Base-by-base conservation (phyloP, 2,329 filamentous ascomycete genomes). In the Hymenoscyphus fructigenus region DNA sequence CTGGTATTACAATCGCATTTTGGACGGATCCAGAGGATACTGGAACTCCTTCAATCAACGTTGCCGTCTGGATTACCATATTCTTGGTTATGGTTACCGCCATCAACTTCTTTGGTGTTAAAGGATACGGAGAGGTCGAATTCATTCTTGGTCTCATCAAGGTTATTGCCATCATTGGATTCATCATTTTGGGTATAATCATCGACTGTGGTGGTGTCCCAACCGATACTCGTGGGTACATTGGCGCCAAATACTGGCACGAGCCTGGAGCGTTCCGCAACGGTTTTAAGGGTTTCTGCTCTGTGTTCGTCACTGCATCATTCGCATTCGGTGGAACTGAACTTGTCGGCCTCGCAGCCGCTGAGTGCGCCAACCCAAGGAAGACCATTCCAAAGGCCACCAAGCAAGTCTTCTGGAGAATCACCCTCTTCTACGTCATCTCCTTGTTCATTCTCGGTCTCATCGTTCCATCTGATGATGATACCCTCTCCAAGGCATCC, bases 321-420 rank as follows among this genome's bases (percentile, higher is more conserved):
- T 92, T 92, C 73, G 82, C 89, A 67, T 93, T 92, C 71, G 85
- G 88, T 1, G 90, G 90, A 47, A 92, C 90, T 1, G 90, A 93
- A 75, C 82, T 92, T 10, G 88, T 92, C 53, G 91, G 90, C 63
- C 84, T 93, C 20, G 90, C 90, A 2, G 90, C 91, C 0, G 91
- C 90, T 41, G 91, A 93, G 76, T 90, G 90, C 1, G 87, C 84
- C 26, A 92, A 93, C 73, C 91, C 91, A 10, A 84, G 89, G 65
- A 91, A 94, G 76, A 90, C 89, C 0, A 84, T 97, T 0, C 93
- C 93, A 0, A 92, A 88, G 0, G 93, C 93, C 9, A 88, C 95
- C 72, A 96, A 96, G 79, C 93, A 96, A 76, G 92, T 97, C 20
- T 97, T 97, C 78, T 97, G 93, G 93, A 89, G 93, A 73, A 96